Base-by-base conservation (phyloP, 148 eudicot genomes). In the Nepenthes mirabilis region DNA sequence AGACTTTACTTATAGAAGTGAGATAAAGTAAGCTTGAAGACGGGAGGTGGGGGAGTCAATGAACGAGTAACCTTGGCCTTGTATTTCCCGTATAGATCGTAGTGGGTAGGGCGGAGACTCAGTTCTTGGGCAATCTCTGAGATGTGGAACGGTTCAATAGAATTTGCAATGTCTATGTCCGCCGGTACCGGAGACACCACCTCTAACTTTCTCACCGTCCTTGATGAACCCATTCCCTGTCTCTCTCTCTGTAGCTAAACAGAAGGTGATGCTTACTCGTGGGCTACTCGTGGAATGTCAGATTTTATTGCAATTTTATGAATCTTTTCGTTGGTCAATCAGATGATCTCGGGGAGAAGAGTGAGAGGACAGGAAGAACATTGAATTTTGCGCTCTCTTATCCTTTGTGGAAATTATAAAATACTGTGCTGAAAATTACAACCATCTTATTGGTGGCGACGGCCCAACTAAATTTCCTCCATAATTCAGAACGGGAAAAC, bases 71-170 rank as follows among this genome's bases (percentile, higher is more conserved):
- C 98, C 96, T 93, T 93, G 74, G 99, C 99, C 60, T 93, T 93
- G 78, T 77, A 88, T 69, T 93, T 93, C 49, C 99, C 99, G 73
- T 88, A 88, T 5, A 88, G 89, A 74, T 93, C 96, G 65, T 86
- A 93, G 53, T 93, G 89, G 5, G 65, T 43, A 56, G 95, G 77
- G 32, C 62, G 65, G 53, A 93, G 91, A 70, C 74, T 73, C 49
- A 88, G 87, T 13, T 82, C 81, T 3, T 77, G 40, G 52, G 99
- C 99, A 54, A 93, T 93, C 54, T 82, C 68, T 36, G 91, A 72
- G 68, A 93, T 82, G 68, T 93, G 99, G 37, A 80, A 68, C 2
- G 99, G 91, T 35, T 77, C 74, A 2, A 88, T 82, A 2, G 95
- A 75, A 60, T 93, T 93, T 0, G 99, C 99, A 9, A 93, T 81